A percentile compares a stretch with the other conserved stretches of the same genome.
phyloP scores from a whole-genome alignment of 2,329 filamentous ascomycete species.

The Penicillium sclerotigenum region DNA sequence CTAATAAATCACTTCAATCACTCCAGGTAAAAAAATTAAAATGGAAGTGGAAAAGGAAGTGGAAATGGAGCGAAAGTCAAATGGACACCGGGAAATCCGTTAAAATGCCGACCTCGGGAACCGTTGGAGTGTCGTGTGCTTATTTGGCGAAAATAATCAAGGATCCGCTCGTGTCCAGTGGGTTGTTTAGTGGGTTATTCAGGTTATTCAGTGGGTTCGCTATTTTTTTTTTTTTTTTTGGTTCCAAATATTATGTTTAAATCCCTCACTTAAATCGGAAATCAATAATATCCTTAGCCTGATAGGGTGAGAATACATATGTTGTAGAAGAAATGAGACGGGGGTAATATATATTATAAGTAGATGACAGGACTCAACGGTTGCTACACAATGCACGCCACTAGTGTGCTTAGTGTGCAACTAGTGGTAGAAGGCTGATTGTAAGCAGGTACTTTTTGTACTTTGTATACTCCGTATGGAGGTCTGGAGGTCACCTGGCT shows the following conservation, averaged over 20 bases:
- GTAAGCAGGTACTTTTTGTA: too few relatives aligned
- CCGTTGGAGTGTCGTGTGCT: constrained; percentile 1
- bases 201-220: not conserved
- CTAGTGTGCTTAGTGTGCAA: not conserved
- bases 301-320: not conserved
- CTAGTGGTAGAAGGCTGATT: not conserved
- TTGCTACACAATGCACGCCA: not conserved
- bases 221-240: not conserved
- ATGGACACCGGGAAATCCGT: too few relatives aligned
- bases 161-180: not conserved
- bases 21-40: too few relatives aligned
- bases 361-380: not conserved
- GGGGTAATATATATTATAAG: not conserved
- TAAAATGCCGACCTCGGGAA: not conserved
- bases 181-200: not conserved
- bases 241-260: not conserved
- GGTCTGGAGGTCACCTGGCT: not conserved
- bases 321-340: not conserved
- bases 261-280: constrained; percentile 3
- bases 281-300: not conserved
- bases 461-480: not conserved
- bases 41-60: too few relatives aligned
- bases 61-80: too few relatives aligned
- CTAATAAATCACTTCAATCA: too few relatives aligned
- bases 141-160: not conserved